Evolutionary conservation across 1,139 yeast species (phyloP).

Genomic region (Kodamaea fungicola): DNA sequence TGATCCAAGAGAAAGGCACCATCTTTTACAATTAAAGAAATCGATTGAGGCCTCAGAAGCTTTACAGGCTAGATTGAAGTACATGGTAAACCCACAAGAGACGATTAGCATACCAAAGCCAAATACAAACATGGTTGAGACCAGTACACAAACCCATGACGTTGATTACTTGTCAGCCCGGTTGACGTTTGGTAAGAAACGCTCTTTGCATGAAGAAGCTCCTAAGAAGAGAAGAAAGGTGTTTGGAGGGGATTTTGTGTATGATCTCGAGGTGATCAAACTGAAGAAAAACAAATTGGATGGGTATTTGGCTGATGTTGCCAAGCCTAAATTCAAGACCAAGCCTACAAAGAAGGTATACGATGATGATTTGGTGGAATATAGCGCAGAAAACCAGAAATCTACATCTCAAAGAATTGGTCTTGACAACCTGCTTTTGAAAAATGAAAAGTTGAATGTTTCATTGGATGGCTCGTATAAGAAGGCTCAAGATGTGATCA

Average conservation of each 20-base stretch:
- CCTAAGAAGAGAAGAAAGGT: constrained; percentile 17
- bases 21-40: constrained; percentile 37
- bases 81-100: constrained; percentile 42
- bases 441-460: constrained; percentile 15
- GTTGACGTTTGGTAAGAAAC: constrained; percentile 19
- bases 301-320: constrained; percentile 32
- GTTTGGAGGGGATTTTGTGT: constrained; percentile 35
- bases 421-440: constrained; percentile 16
- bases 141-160: constrained; percentile 43
- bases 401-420: constrained; percentile 17
- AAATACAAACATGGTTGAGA: constrained; percentile 29
- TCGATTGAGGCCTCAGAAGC: constrained; percentile 36
- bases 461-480: constrained; percentile 28
- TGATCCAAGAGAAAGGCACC: constrained; percentile 45
- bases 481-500: constrained; percentile 26
- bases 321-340: constrained; percentile 25
- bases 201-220: constrained; percentile 11
- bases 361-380: constrained; percentile 16
- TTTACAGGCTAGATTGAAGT: constrained; percentile 31
- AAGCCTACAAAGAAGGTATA: background rate
- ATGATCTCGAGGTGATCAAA: constrained; percentile 25
- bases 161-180: constrained; percentile 24
- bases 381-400: constrained; percentile 10
- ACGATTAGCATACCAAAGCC: constrained; percentile 15
- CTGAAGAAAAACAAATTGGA: constrained; percentile 15